Base-by-base conservation (phyloP, 2,329 filamentous ascomycete genomes). In the Fusarium compactum region DNA sequence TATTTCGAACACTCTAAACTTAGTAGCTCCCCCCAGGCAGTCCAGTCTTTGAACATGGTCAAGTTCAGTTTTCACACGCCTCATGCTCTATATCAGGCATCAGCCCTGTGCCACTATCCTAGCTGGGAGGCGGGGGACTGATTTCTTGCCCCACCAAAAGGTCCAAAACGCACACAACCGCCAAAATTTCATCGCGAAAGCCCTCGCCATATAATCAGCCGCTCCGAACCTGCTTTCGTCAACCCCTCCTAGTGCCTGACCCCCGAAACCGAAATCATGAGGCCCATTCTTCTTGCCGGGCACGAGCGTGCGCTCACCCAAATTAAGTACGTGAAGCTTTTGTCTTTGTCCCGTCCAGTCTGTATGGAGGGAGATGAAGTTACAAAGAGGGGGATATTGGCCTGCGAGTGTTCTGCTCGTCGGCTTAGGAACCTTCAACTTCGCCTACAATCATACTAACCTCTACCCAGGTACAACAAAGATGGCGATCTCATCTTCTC, bases 401-500 rank as follows among this genome's bases (percentile, higher is more conserved):
- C 32, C 34, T 44, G 41, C 24, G 51, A 61, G 30, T 48, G 53
- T 62, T 53, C 41, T 58, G 41, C 51, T 60, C 50, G 24, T 30
- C 30, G 44, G 44, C 55, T 50, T 51, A 38, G 41, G 27, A 41
- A 47, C 34, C 50, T 41, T 52, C 45, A 58, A 32, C 52, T 69
- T 60, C 30, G 44, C 41, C 55, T 41, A 44, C 22, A 70, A 38
- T 58, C 47, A 41, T 62, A 63, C 73, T 75, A 66, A 71, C 62
- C 48, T 50, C 56, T 10, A 24, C 47, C 22, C 27, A 94, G 91
- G 81, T 97, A 93, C 85, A 97, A 95, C 84, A 89, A 90, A 83
- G 96, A 99, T 85, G 96, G 96, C 84, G 96, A 99, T 81, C 89
- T 98, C 74, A 91, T 98, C 80, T 98, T 98, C 87, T 97, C 95